Base-by-base conservation (phyloP, 495 filamentous ascomycete species). In the Aspergillus wentii region DNA sequence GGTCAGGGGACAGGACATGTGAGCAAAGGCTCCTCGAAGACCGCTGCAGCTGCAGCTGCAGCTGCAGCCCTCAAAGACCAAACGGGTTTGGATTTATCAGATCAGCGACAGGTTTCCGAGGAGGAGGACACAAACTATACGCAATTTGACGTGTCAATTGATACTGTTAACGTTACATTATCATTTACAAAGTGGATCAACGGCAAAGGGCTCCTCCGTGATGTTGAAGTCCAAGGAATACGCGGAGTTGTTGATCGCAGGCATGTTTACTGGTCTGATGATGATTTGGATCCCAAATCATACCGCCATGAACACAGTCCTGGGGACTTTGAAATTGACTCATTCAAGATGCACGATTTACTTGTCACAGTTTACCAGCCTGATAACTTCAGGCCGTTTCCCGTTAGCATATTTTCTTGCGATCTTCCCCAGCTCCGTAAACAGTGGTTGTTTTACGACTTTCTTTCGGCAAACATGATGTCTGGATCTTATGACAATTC, bases 101-200 rank as follows among this genome's bases (percentile, higher is more conserved):
- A 42, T 16, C 50, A 43, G 31, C 39, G 44, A 26, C 11, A 26
- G 25, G 30, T 22, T 8, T 26, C 37, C 5, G 76, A 80, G 39
- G 85, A 86, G 37, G 91, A 96, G 49, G 90, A 97, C 56, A 86
- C 82, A 4, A 97, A 97, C 46, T 97, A 96, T 56, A 96, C 90
- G 0, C 92, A 98, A 50, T 98, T 97, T 51, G 92, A 98, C 50
- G 57, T 97, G 10, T 95, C 94, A 0, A 85, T 98, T 34, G 86
- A 94, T 39, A 91, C 86, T 0, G 88, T 98, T 33, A 94, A 96
- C 49, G 94, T 98, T 17, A 96, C 91, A 0, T 61, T 98, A n/a
- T 98, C 92, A 0, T 96, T 98, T 47, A 74, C 86, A 2, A 95
- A 95, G 51, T 98, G 92, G 92, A 87, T 94, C 71, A 96, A 94